Evolutionary conservation across 495 filamentous ascomycete species (phyloP).

Genomic region (Neurospora tetraspora): DNA sequence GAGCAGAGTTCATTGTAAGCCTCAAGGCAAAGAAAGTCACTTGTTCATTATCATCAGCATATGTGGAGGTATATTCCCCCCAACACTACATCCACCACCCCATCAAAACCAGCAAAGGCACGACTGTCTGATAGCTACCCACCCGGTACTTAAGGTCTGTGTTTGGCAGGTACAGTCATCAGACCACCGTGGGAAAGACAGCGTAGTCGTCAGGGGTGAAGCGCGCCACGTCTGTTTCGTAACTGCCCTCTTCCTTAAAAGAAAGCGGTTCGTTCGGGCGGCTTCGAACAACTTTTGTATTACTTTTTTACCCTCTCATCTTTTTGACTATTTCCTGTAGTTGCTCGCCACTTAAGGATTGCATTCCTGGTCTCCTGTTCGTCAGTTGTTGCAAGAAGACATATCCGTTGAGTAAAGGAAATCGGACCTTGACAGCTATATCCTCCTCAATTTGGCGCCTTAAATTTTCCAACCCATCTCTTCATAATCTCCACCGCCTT

Average conservation of each 20-base stretch:
- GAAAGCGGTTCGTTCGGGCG: background rate
- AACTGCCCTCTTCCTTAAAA: background rate
- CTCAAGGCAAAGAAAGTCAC: background rate
- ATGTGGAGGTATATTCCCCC: background rate
- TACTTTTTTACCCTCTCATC: background rate
- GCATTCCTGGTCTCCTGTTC: background rate
- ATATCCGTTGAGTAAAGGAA: background rate
- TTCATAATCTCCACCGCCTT: slow-evolving; percentile 26
- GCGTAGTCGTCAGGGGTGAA: background rate
- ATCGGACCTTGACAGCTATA: background rate
- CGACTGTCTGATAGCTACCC: too few relatives aligned
- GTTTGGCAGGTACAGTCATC: background rate
- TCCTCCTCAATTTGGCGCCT: background rate
- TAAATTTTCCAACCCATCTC: slow-evolving; percentile 38
- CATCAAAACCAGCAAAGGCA: too few relatives aligned
- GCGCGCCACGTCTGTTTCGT: background rate
- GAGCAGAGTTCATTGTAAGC: background rate
- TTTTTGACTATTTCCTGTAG: too few relatives aligned
- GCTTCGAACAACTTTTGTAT: background rate
- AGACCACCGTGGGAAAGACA: background rate
- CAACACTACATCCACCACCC: background rate
- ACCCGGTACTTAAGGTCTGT: background rate
- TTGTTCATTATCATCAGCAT: background rate
- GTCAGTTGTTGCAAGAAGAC: background rate
- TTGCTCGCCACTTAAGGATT: background rate